phyloP scores from a whole-genome alignment of 176 grass and related monocot genomes.

The Rhynchospora pubera region DNA sequence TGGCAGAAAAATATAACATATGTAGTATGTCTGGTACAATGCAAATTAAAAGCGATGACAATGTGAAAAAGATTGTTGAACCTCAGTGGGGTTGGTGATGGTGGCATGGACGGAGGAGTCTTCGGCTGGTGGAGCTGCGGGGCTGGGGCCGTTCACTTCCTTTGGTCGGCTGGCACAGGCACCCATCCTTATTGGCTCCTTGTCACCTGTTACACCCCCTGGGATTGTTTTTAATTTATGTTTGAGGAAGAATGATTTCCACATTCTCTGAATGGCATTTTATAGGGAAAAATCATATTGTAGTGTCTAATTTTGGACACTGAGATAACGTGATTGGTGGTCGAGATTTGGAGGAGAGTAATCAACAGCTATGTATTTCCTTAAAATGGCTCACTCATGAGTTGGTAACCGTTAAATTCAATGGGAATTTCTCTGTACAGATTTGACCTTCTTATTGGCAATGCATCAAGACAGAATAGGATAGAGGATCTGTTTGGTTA shows the following conservation, averaged over 20 bases:
- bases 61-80: neutral
- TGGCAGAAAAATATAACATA: neutral
- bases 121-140: conserved; percentile 8
- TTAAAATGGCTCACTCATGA: neutral
- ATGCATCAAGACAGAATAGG: neutral
- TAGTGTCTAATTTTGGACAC: conserved; percentile 12
- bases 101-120: neutral
- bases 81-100: neutral
- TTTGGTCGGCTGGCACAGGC: conserved; percentile 25
- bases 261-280: neutral
- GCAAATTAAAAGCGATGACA: neutral
- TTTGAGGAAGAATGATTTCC: conserved; percentile 22
- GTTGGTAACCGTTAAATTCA: conserved; percentile 17
- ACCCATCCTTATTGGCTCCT: conserved; percentile 23
- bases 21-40: neutral
- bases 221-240: neutral
- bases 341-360: neutral
- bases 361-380: conserved; percentile 7
- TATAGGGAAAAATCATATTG: conserved; percentile 16
- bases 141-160: conserved; percentile 7
- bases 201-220: neutral
- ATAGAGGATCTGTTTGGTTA: neutral
- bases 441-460: neutral
- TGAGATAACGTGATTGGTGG: neutral
- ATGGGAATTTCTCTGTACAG: neutral